These are phyloP conservation scores for Brasilioporus rufonigricans DNA, from an alignment of 768 basidiomycete species.

Conservation along the genomic window DNA sequence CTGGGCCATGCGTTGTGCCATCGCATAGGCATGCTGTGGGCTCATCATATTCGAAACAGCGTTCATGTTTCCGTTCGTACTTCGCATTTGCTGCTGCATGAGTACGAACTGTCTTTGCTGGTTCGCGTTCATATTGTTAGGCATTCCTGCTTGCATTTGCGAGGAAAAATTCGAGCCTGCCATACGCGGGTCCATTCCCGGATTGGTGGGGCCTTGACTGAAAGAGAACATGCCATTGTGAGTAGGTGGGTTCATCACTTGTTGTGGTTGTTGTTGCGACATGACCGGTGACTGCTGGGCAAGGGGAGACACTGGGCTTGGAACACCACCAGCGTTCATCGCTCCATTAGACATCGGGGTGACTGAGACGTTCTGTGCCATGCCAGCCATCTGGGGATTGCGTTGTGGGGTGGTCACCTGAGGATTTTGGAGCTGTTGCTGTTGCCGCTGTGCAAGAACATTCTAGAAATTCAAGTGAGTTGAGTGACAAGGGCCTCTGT, in stretches of 20 bases:
- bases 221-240: slow-evolving; percentile 35
- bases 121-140: slow-evolving; percentile 26
- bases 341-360: slow-evolving; percentile 25
- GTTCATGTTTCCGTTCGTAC: slow-evolving; percentile 25
- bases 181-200: slow-evolving; percentile 33
- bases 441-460: slow-evolving; percentile 26
- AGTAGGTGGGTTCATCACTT: slow-evolving; percentile 25
- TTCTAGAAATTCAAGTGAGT: slow-evolving; percentile 14
- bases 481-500: not conserved
- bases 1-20: slow-evolving; percentile 46
- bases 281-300: slow-evolving; percentile 29
- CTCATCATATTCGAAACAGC: slow-evolving; percentile 31
- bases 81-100: slow-evolving; percentile 37
- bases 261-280: slow-evolving; percentile 29
- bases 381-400: slow-evolving; percentile 29
- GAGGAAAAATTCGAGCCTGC: slow-evolving; percentile 26
- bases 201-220: slow-evolving; percentile 21
- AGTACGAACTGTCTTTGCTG: slow-evolving; percentile 49
- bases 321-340: slow-evolving; percentile 22
- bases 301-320: slow-evolving; percentile 31
- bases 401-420: slow-evolving; percentile 24
- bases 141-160: slow-evolving; percentile 31
- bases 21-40: slow-evolving; percentile 33
- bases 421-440: slow-evolving; percentile 30
- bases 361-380: slow-evolving; percentile 29